phyloP scores from a whole-genome alignment of 78 protist genomes.

The Dictyostelium discoideum region DNA sequence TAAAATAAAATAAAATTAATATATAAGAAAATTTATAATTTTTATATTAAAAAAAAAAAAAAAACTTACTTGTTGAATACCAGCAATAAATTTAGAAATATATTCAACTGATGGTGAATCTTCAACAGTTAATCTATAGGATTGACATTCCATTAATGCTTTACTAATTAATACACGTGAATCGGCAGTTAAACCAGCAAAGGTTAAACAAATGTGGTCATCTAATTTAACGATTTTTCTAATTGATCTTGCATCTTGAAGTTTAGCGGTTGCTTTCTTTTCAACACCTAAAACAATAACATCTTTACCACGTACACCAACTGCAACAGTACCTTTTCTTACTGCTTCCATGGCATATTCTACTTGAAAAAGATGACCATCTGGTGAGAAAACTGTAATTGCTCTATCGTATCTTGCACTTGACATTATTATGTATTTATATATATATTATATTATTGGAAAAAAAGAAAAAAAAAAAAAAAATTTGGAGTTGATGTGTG shows the following conservation, averaged over 20 bases:
- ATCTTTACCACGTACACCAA: conserved; percentile 96
- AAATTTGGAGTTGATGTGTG: background rate
- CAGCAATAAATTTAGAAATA: conserved; percentile 95
- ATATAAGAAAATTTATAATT: too few relatives aligned
- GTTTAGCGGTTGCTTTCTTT: conserved; percentile 90
- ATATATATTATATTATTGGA: background rate
- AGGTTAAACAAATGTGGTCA: conserved; percentile 96
- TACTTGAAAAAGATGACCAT: conserved; percentile 99
- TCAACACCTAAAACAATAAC: conserved; percentile 96
- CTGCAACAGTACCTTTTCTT: conserved; percentile 98
- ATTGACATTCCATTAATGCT: conserved; percentile 98
- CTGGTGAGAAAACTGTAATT: conserved; percentile 99
- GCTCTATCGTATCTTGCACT: conserved; percentile 98
- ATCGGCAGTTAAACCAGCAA: conserved; percentile 94
- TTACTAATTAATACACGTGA: conserved; percentile 81
- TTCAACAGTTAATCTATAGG: conserved; percentile 96
- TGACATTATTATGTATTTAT: conserved; percentile 15
- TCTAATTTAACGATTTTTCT: conserved; percentile 97
- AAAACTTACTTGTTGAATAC: conserved; percentile 91
- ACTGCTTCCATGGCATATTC: conserved; percentile 99
- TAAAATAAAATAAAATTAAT: background rate
- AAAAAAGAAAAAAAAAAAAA: background rate
- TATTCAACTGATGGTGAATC: conserved; percentile 96
- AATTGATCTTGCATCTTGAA: conserved; percentile 98
- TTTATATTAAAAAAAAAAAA: too few relatives aligned